Evolutionary conservation across 164 flowering plant genomes (phyloP).

Genomic region (Taxillus chinensis): DNA sequence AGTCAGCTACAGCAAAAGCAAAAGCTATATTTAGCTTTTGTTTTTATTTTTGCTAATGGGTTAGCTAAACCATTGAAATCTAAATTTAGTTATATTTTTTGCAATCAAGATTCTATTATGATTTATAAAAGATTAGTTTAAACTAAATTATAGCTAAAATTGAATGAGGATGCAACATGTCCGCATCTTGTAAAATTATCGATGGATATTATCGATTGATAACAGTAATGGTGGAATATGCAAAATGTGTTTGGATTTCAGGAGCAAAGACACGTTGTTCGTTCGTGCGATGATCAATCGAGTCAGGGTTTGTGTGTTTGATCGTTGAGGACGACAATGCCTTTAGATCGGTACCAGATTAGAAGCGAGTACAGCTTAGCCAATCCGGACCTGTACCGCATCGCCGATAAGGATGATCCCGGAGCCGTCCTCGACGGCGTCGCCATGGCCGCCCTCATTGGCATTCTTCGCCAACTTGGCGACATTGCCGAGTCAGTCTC

Average conservation of each 20-base stretch:
- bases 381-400: constrained; percentile 76
- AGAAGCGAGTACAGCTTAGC: constrained; percentile 80
- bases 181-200: too few relatives aligned
- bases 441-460: constrained; percentile 95
- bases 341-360: constrained; percentile 64
- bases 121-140: too few relatives aligned
- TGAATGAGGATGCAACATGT: too few relatives aligned
- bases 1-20: too few relatives aligned
- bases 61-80: too few relatives aligned
- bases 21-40: too few relatives aligned
- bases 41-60: too few relatives aligned
- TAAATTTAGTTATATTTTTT: too few relatives aligned
- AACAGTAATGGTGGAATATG: too few relatives aligned
- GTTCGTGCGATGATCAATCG: neutral
- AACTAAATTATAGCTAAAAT: too few relatives aligned
- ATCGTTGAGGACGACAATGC: constrained; percentile 36
- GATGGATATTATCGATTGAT: too few relatives aligned
- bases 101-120: too few relatives aligned
- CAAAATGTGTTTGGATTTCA: neutral
- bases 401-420: constrained; percentile 89
- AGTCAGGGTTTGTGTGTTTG: constrained; percentile 16
- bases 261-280: neutral
- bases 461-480: constrained; percentile 91
- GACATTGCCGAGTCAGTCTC: constrained; percentile 86
- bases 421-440: constrained; percentile 92